Percentiles rank a stretch among this genome's conserved stretches.
Evolutionary conservation across 2,329 filamentous ascomycete genomes (phyloP).

Genomic region (Cercospora nicotianae): DNA sequence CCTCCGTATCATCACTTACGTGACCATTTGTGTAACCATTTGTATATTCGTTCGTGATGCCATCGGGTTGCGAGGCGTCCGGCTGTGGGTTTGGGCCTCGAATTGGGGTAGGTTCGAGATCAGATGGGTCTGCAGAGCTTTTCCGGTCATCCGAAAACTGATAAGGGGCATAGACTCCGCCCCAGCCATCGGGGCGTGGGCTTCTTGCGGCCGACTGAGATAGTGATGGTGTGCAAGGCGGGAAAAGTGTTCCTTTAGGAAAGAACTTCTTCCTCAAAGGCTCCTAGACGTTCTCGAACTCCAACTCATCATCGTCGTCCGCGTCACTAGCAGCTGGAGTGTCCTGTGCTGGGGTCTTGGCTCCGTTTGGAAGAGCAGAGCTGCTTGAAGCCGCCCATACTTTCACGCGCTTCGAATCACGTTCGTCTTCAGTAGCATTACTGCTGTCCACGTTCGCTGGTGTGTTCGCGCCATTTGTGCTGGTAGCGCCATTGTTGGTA

Average conservation of each 20-base stretch:
- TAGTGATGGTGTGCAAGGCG: background rate
- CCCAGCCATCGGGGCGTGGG: background rate
- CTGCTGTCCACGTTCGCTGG: constrained; percentile 33
- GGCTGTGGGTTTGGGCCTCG: background rate
- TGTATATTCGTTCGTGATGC: background rate
- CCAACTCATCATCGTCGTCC: constrained; percentile 48
- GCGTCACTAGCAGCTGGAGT: constrained; percentile 44
- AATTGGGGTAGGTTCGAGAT: background rate
- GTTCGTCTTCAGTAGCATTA: constrained; percentile 45
- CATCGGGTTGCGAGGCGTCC: background rate
- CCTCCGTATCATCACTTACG: background rate
- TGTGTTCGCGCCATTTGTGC: constrained; percentile 26
- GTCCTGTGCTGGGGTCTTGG: constrained; percentile 32
- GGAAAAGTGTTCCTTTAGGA: background rate
- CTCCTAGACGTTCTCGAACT: constrained; percentile 47
- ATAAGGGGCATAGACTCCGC: background rate
- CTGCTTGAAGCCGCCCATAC: constrained; percentile 51
- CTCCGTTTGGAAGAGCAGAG: constrained; percentile 20
- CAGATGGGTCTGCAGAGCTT: background rate
- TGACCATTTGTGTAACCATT: background rate
- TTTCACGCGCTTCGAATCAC: constrained; percentile 61
- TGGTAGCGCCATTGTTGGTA: constrained; percentile 35
- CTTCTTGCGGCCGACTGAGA: background rate
- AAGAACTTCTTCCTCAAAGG: background rate
- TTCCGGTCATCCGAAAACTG: background rate